Conservation (phyloP, 441 rosid species). For the Brassica balearica region DNA sequence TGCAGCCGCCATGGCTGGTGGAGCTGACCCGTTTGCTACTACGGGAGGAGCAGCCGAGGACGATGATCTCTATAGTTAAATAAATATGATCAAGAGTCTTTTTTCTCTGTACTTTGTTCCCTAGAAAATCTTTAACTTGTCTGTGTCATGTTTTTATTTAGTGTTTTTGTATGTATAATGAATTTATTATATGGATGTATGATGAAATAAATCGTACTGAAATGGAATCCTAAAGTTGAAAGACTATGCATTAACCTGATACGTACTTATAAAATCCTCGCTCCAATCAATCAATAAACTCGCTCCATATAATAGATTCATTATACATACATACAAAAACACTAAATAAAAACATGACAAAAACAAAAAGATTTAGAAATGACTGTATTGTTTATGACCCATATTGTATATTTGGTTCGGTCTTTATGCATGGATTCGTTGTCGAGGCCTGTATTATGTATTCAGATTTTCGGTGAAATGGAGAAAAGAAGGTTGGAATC, state of each 20-base stretch:
- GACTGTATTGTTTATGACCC: background rate
- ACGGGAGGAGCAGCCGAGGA: constrained; percentile 58
- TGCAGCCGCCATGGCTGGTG: constrained; percentile 34
- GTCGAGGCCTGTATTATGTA: background rate
- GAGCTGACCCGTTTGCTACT: constrained; percentile 60
- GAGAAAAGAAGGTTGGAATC: background rate
- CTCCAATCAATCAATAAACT: too few species aligned
- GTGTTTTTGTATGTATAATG: constrained; percentile 21
- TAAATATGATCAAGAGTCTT: background rate
- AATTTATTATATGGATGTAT: background rate
- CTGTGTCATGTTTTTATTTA: constrained; percentile 10
- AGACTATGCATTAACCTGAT: background rate
- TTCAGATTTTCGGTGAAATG: background rate
- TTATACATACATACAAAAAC: too few species aligned
- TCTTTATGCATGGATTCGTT: background rate
- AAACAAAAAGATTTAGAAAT: background rate
- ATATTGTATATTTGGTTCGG: background rate
- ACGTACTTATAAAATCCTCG: background rate
- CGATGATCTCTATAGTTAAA: constrained; percentile 61
- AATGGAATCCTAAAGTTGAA: background rate
- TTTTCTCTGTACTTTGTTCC: background rate
- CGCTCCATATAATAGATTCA: too few species aligned
- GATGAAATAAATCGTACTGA: background rate
- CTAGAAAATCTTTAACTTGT: background rate
- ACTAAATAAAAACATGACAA: too few species aligned